These are phyloP conservation scores for Pseudohalonectria lignicola DNA, from an alignment of 2,329 filamentous ascomycete species.

Conservation along the genomic window DNA sequence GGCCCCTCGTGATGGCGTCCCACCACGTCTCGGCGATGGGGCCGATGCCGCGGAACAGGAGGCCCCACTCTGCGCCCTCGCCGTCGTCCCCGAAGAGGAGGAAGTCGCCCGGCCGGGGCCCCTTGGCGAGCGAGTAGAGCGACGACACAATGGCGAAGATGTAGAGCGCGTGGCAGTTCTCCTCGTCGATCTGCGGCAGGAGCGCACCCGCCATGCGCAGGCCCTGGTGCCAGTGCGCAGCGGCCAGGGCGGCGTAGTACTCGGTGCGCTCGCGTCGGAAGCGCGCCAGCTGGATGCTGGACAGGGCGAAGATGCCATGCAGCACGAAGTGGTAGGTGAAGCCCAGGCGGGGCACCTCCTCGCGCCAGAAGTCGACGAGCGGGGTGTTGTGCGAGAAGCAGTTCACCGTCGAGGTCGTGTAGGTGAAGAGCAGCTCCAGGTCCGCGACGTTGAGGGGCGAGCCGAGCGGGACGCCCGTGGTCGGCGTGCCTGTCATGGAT, in stretches of 20 bases:
- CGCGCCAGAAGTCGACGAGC: background rate
- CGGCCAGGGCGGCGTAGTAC: background rate
- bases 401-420: constrained; percentile 2
- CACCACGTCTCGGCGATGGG: background rate
- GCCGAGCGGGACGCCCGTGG: no score
- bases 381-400: background rate
- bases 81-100: background rate
- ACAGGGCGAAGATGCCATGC: constrained; percentile 2
- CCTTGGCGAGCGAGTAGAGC: constrained; percentile 1
- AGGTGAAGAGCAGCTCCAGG: constrained; percentile 3
- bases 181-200: background rate
- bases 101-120: background rate
- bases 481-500: background rate
- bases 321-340: constrained; percentile 1
- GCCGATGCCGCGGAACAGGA: background rate
- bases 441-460: background rate
- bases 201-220: constrained; percentile 1
- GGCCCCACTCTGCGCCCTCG: background rate
- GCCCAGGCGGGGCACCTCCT: background rate
- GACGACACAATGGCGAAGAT: background rate
- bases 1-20: background rate
- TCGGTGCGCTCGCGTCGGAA: background rate
- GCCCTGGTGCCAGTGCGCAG: constrained; percentile 2
- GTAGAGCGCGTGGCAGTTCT: constrained; percentile 3
- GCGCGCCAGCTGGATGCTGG: constrained; percentile 1